Conservation (phyloP, 192 early-diverging fungal genomes). For the Backusella psychrophila region DNA sequence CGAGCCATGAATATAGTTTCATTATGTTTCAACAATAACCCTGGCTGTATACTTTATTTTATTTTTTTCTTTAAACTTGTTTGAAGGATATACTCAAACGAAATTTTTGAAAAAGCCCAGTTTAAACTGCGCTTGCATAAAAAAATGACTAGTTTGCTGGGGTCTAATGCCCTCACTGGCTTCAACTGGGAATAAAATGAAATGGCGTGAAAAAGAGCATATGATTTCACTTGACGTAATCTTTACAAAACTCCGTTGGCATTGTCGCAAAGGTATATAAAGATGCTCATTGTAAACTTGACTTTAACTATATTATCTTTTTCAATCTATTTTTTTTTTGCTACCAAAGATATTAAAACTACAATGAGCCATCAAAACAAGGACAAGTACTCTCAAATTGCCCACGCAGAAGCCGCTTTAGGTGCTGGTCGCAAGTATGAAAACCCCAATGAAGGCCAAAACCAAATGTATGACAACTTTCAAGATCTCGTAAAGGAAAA, state of each 20-base stretch:
- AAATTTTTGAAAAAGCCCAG: not conserved
- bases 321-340: not conserved
- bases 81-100: not conserved
- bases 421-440: constrained; percentile 20
- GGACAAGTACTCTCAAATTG: not conserved
- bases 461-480: constrained; percentile 16
- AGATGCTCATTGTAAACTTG: not conserved
- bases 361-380: not conserved
- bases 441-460: constrained; percentile 19
- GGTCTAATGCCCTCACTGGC: not conserved
- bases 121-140: not conserved
- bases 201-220: not conserved
- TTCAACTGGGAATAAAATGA: not conserved
- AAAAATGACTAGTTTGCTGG: not conserved
- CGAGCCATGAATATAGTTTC: not conserved
- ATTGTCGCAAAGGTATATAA: not conserved
- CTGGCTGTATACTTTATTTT: not conserved
- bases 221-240: constrained; percentile 1
- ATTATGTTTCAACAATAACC: not conserved
- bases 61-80: not conserved
- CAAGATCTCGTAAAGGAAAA: constrained; percentile 15
- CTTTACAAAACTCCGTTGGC: not conserved
- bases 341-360: not conserved
- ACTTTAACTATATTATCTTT: not conserved
- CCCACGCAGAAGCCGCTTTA: constrained; percentile 22